Evolutionary conservation across 2,329 filamentous ascomycete species (phyloP).

Genomic region (Aplosporella prunicola): DNA sequence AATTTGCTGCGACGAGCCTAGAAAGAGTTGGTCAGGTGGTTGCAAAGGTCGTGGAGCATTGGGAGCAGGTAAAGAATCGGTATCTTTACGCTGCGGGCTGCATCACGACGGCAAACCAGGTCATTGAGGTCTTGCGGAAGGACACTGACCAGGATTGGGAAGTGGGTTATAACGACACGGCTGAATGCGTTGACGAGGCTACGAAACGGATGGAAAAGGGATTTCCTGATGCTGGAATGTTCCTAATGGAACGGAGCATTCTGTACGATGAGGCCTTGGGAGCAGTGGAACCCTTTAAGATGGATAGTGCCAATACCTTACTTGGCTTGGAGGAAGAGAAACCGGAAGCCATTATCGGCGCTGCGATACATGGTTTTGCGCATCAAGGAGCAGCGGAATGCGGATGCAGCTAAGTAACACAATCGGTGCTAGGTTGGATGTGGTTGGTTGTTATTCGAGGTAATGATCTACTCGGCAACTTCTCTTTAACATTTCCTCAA

Average conservation of each 20-base stretch:
- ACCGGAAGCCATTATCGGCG: conserved; percentile 21
- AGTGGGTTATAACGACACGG: conserved; percentile 23
- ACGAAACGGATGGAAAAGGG: conserved; percentile 26
- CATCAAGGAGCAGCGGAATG: conserved; percentile 18
- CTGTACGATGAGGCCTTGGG: conserved; percentile 25
- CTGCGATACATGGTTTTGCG: conserved; percentile 16
- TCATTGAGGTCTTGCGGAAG: conserved; percentile 23
- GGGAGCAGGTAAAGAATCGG: conserved; percentile 24
- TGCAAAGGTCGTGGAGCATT: conserved; percentile 19
- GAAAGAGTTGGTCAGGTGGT: conserved; percentile 23
- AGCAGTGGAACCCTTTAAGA: conserved; percentile 19
- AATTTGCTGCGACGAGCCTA: conserved; percentile 27
- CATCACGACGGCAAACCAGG: conserved; percentile 24
- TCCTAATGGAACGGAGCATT: conserved; percentile 29
- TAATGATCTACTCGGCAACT: too few relatives aligned
- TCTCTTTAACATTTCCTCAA: too few relatives aligned
- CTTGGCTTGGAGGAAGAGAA: conserved; percentile 24
- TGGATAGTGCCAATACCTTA: conserved; percentile 21
- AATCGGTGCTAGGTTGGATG: too few relatives aligned
- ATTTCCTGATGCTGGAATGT: conserved; percentile 30
- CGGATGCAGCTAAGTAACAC: conserved; percentile 26
- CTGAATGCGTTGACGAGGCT: conserved; percentile 28
- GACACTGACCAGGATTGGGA: conserved; percentile 21
- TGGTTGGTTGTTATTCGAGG: too few relatives aligned
- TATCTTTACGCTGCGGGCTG: conserved; percentile 27